Percentiles rank a stretch among this genome's conserved stretches.
These are phyloP conservation scores for Wickerhamomyces xylosicus DNA, from an alignment of 805 yeast species.

Conservation along the genomic window DNA sequence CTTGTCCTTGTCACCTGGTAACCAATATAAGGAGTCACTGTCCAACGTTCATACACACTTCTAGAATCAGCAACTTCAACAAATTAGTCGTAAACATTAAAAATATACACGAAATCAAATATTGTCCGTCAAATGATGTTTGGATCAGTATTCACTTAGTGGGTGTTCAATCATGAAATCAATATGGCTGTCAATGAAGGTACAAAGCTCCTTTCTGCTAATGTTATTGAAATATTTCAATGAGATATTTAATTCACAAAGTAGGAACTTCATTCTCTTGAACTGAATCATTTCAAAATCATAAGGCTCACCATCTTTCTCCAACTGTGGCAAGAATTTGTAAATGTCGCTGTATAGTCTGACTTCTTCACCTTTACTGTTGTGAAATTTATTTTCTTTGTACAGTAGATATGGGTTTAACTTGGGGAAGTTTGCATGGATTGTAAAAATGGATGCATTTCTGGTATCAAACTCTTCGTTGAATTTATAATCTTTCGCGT, in stretches of 20 bases:
- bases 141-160: background rate
- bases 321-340: conserved; percentile 18
- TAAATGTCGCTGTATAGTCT: conserved; percentile 18
- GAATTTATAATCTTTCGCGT: background rate
- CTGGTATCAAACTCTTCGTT: conserved; percentile 8
- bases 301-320: conserved; percentile 11
- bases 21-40: no score
- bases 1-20: no score
- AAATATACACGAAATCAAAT: background rate
- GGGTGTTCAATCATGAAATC: conserved; percentile 25
- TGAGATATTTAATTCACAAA: conserved; percentile 39
- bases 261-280: conserved; percentile 40
- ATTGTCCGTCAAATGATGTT: no score
- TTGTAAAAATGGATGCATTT: conserved; percentile 20
- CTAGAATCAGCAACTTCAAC: no score
- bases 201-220: conserved; percentile 33
- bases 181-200: conserved; percentile 35
- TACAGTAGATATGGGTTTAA: conserved; percentile 23
- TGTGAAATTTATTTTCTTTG: conserved; percentile 12
- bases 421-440: conserved; percentile 28
- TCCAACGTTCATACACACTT: no score
- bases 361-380: conserved; percentile 12
- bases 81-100: background rate
- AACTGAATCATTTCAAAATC: conserved; percentile 50
- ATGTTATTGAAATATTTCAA: conserved; percentile 35